Base-by-base conservation (phyloP, 2,329 filamentous ascomycete genomes). In the Grosmannia serpens region DNA sequence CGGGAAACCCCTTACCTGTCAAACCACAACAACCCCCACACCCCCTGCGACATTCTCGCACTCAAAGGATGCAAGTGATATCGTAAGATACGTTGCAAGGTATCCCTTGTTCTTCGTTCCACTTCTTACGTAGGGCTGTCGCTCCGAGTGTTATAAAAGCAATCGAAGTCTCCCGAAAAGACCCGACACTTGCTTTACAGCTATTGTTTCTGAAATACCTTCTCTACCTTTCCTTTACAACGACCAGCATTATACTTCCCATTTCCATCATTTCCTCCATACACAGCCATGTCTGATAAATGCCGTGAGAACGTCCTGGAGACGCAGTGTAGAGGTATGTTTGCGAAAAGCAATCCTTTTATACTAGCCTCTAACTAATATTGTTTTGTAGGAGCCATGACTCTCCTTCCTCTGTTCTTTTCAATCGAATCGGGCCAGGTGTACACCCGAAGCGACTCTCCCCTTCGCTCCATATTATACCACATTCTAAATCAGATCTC, bases 371-470 rank as follows among this genome's bases (percentile, higher is more conserved):
- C 5, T 15, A 5, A 38, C 15, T n/a, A 46, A 54, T 55, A 41
- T 57, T 41, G 17, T 35, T 29, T 15, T 20, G 4, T 31, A 70
- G 69, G 61, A 24, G 67, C 65, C 63, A 65, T 70, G 41, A 66
- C 69, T 29, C 64, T 65, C 11, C 64, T 67, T 20, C 61, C 68
- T 10, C 59, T 62, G 13, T 63, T 63, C 59, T 65, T 71, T 33
- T 61, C 58, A 51, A 64, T 69, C 49, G 62, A 66, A 52, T 59
- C 61, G 15, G 67, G 68, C 56, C 64, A 65, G 38, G 64, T 68
- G 35, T 62, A 61, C 58, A 65, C 69, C 35, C 65, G 67, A 38
- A 56, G 63, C 2, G 68, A 69, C 22, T 59, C 62, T 9, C 64
- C 61, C 29, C 60, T 71, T 47, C 63, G 65, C 55, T 60, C 62